These are phyloP conservation scores for Boletus subcaerulescens DNA, from an alignment of 768 basidiomycete species.

Conservation along the genomic window DNA sequence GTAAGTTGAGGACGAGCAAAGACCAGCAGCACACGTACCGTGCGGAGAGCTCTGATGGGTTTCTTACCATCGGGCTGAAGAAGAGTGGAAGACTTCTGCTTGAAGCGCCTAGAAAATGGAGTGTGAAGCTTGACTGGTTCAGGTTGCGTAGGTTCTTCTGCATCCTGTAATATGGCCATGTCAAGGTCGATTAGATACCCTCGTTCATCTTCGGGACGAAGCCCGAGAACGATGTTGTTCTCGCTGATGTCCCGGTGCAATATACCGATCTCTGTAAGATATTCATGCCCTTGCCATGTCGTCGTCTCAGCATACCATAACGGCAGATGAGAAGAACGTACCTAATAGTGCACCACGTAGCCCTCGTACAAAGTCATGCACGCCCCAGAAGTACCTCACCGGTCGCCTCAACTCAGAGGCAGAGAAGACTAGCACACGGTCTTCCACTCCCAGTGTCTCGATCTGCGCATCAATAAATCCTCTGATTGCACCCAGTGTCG, in stretches of 20 bases:
- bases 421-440: background rate
- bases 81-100: background rate
- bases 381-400: constrained; percentile 11
- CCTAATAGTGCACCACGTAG: constrained; percentile 13
- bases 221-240: constrained; percentile 33
- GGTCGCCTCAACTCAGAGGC: background rate
- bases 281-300: constrained; percentile 12
- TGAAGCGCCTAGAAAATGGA: too few species aligned
- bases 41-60: background rate
- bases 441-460: background rate
- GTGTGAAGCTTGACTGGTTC: background rate
- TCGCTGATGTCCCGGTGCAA: constrained; percentile 35
- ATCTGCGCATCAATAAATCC: background rate
- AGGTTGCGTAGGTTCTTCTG: background rate
- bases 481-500: background rate
- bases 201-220: background rate
- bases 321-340: background rate
- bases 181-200: background rate
- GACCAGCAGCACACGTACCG: background rate
- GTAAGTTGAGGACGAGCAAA: background rate
- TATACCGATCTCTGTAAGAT: constrained; percentile 17
- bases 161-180: background rate
- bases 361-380: constrained; percentile 19
- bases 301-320: background rate
- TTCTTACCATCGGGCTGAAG: background rate